phyloP scores from a whole-genome alignment of 306 rosid genomes.

The Dryas alaskensis region DNA sequence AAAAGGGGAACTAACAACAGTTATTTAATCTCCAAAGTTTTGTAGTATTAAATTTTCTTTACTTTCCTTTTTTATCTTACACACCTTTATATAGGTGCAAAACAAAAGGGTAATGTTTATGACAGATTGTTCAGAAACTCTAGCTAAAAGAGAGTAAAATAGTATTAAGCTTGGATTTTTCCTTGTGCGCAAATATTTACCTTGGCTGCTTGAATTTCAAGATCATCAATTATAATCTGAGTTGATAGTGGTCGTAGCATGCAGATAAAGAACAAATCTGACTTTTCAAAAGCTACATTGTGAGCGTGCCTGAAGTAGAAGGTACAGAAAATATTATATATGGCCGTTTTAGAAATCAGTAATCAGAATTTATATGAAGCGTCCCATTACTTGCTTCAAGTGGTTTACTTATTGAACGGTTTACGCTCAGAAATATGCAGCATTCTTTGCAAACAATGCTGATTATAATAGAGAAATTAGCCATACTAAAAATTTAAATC shows the following conservation, averaged over 20 bases:
- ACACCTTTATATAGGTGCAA: neutral
- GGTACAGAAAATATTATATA: slow-evolving; percentile 23
- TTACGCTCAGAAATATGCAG: neutral
- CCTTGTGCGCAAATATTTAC: slow-evolving; percentile 25
- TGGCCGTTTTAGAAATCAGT: neutral
- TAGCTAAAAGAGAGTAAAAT: no score
- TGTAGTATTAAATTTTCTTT: neutral
- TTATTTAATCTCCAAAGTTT: no score
- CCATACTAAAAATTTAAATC: neutral
- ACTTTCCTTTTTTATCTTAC: neutral
- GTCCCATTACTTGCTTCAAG: neutral
- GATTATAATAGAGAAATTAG: neutral
- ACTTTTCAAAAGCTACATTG: slow-evolving; percentile 80
- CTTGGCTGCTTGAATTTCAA: slow-evolving; percentile 88
- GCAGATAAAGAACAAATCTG: slow-evolving; percentile 94
- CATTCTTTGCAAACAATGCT: neutral
- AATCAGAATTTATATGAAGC: neutral
- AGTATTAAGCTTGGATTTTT: neutral
- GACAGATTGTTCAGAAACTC: no score
- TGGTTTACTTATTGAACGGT: neutral
- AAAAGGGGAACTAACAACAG: no score
- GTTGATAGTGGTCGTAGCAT: slow-evolving; percentile 78
- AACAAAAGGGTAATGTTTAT: neutral
- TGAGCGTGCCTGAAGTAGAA: slow-evolving; percentile 72
- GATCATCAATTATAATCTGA: slow-evolving; percentile 62